Evolutionary conservation across 352 stramenopile species (phyloP), one percentile per base, ranked within the genome.

Genomic region (Globisporangium parvum): DNA sequence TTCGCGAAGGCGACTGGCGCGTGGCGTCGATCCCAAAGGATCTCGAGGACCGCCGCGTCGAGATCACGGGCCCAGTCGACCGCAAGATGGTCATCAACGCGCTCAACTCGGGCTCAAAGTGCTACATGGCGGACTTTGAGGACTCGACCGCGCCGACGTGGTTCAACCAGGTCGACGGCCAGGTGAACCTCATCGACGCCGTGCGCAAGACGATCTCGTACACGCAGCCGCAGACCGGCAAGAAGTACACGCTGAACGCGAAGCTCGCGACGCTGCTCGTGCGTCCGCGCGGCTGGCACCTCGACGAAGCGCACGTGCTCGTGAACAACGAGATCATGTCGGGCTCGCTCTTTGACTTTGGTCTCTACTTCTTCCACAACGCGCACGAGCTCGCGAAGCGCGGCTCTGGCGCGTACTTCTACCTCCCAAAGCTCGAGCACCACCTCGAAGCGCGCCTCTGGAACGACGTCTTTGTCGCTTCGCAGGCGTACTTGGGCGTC

Each of bases 31-130:
- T 94, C 65, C 92, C 92, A 1, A 66, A 67, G 9, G 90, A 98
- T 67, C 59, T 98, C 26, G 64, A 84, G 42, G 92, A 98, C 73
- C 85, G 94, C 51, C 85, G 94, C 51, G 93, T 98, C 31, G 94
- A 98, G 73, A 98, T 98, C 65, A 98, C 94, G 23, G 94, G 94
- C 47, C 92, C 92, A 3, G 87, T 97, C 28, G 88, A 97, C 77
- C 85, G 94, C 35, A 98, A 98, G 80, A 98, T 98, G 95, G 89
- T 98, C 8, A 98, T 98, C 62, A 98, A 98, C 70, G 95, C 91
- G 12, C 76, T 98, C 56, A 98, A 98, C 75, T 96, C 79, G 59
- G 93, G 93, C 54, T 86, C 92, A 48, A 94, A 91, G 77, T 91
- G 77, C 64, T 98, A 98, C 81, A 98, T 98, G 95, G 95, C 95